phyloP scores from a whole-genome alignment of 2,329 filamentous ascomycete genomes.

The Thelonectria discophora region DNA sequence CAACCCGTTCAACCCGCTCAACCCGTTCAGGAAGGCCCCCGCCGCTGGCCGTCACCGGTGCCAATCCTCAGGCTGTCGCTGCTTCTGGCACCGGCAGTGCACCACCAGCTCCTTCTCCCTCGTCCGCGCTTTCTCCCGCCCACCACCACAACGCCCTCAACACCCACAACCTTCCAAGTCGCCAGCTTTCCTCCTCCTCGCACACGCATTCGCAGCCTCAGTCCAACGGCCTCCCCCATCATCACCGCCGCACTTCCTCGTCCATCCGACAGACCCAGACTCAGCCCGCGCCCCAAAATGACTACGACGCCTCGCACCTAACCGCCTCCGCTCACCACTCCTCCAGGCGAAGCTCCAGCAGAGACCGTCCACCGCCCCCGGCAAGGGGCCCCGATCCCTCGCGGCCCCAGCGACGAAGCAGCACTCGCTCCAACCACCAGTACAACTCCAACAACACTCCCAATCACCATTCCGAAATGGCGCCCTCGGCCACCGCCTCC shows the following conservation, averaged over 20 bases:
- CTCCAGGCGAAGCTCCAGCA: conserved; percentile 70
- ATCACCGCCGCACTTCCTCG: conserved; percentile 51
- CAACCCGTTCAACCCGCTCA: conserved; percentile 46
- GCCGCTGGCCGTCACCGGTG: conserved; percentile 24
- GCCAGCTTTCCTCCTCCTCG: conserved; percentile 39
- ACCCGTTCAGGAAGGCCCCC: conserved; percentile 33
- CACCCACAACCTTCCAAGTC: conserved; percentile 24
- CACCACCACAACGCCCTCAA: no score
- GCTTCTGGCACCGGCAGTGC: conserved; percentile 14
- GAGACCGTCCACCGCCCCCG: conserved; percentile 62
- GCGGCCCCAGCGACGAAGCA: conserved; percentile 57
- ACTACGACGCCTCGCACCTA: conserved; percentile 77
- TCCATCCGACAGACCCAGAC: conserved; percentile 53
- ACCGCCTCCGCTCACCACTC: conserved; percentile 56
- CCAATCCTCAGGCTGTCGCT: not conserved
- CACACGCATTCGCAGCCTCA: conserved; percentile 36
- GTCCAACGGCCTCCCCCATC: conserved; percentile 45
- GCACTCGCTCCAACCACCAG: conserved; percentile 57
- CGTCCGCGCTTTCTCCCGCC: conserved; percentile 32
- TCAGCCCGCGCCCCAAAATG: conserved; percentile 65
- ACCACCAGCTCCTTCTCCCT: conserved; percentile 27
- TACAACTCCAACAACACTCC: conserved; percentile 40
- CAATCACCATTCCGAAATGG: conserved; percentile 55
- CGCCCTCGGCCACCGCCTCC: conserved; percentile 58
- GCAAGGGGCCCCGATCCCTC: conserved; percentile 65